Conservation (phyloP, 2,329 filamentous ascomycete genomes). For the Hymenoscyphus infarciens region DNA sequence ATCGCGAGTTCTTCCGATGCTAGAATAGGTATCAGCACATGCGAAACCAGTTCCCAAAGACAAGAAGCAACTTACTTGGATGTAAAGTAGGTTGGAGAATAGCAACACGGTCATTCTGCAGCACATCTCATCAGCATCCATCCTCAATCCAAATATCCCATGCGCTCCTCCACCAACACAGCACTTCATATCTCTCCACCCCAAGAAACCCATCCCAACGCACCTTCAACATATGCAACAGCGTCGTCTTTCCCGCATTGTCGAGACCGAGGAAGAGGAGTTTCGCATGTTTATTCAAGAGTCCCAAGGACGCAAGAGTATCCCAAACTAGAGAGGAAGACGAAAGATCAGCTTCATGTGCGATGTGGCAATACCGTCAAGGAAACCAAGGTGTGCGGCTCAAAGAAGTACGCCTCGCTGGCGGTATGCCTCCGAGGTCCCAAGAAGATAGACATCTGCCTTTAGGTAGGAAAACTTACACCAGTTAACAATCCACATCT, state of each 20-base stretch:
- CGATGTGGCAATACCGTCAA: not conserved
- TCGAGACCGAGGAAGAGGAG: slow-evolving; percentile 89
- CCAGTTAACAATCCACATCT: slow-evolving; percentile 95
- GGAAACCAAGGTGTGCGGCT: too few relatives aligned
- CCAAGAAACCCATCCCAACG: slow-evolving; percentile 29
- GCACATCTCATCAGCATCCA: slow-evolving; percentile 18
- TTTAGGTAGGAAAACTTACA: slow-evolving; percentile 59
- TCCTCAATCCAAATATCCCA: not conserved
- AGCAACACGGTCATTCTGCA: slow-evolving; percentile 84
- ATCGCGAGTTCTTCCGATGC: slow-evolving; percentile 90
- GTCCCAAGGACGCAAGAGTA: slow-evolving; percentile 78
- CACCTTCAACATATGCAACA: slow-evolving; percentile 95
- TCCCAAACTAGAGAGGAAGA: slow-evolving; percentile 71
- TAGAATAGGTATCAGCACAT: slow-evolving; percentile 36
- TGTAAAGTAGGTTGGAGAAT: slow-evolving; percentile 88
- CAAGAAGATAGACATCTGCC: not conserved
- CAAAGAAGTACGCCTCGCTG: too few relatives aligned
- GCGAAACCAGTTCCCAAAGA: slow-evolving; percentile 4
- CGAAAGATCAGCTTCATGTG: slow-evolving; percentile 31
- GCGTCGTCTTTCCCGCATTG: slow-evolving; percentile 91
- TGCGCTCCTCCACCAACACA: not conserved
- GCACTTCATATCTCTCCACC: not conserved
- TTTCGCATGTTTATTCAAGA: slow-evolving; percentile 95
- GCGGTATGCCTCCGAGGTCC: not conserved
- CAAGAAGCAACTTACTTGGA: slow-evolving; percentile 59